Percentiles rank a stretch among this genome's conserved stretches.
Conservation (phyloP, 2,329 filamentous ascomycete genomes). For the Hypoxylon rubiginosum region DNA sequence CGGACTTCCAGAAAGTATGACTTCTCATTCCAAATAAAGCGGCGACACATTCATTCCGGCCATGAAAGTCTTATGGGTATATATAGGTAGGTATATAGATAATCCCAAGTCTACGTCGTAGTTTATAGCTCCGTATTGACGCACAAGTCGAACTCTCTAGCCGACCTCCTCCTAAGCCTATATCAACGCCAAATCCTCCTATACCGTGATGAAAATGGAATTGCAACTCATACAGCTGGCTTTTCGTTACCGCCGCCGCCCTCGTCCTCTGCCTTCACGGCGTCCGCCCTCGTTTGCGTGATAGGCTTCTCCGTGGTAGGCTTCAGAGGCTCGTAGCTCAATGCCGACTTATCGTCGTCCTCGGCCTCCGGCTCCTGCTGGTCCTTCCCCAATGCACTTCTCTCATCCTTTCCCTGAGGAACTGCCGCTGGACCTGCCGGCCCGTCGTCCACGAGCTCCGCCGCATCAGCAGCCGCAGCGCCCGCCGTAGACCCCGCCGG, state of each 20-base stretch:
- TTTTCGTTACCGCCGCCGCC: constrained; percentile 22
- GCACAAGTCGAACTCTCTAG: neutral
- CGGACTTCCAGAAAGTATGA: no score
- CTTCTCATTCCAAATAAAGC: neutral
- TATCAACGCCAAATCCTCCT: neutral
- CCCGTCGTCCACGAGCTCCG: constrained; percentile 28
- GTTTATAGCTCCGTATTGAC: neutral
- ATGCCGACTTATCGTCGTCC: neutral
- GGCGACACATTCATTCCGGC: no score
- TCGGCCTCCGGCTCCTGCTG: constrained; percentile 4
- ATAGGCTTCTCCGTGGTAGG: constrained; percentile 17
- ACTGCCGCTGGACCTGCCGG: constrained; percentile 9
- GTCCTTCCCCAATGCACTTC: neutral
- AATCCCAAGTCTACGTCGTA: neutral
- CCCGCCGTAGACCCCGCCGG: constrained; percentile 14
- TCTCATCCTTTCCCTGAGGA: constrained; percentile 4
- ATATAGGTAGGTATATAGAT: neutral
- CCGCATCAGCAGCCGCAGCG: constrained; percentile 27
- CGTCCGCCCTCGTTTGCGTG: constrained; percentile 5
- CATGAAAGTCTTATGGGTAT: neutral
- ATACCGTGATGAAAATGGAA: neutral
- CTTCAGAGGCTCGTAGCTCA: constrained; percentile 25
- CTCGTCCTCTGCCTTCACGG: constrained; percentile 12
- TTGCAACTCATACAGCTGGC: neutral
- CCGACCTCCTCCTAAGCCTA: neutral